Conservation (phyloP, 352 stramenopile species). For the Phytopythium oedochilum region DNA sequence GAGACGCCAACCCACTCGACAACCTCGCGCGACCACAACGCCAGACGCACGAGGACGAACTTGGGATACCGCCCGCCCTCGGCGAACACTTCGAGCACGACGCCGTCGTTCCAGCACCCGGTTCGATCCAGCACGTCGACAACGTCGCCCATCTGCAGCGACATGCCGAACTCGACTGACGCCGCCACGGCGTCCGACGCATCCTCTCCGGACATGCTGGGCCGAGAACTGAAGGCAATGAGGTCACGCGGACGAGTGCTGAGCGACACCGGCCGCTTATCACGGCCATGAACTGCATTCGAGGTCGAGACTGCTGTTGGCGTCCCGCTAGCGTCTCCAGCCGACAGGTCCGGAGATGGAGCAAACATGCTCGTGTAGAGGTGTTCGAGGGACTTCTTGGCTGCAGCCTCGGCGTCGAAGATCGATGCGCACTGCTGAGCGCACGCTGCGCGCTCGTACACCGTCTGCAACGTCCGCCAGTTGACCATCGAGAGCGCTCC, state of each 20-base stretch:
- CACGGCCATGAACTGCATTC: constrained; percentile 5
- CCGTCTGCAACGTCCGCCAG: constrained; percentile 54
- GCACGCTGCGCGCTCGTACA: constrained; percentile 52
- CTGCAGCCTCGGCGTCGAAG: constrained; percentile 36
- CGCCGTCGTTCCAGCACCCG: constrained; percentile 76
- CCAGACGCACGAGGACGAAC: constrained; percentile 63
- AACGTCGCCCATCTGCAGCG: constrained; percentile 49
- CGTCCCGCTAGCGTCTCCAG: not conserved
- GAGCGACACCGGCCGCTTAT: constrained; percentile 23
- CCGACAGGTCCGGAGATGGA: constrained; percentile 4
- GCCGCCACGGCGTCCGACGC: constrained; percentile 35
- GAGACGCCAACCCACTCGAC: constrained; percentile 68
- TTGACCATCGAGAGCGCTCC: constrained; percentile 64
- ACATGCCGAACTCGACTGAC: constrained; percentile 66
- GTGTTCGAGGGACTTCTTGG: constrained; percentile 42
- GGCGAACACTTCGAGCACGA: constrained; percentile 56
- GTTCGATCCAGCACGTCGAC: constrained; percentile 78
- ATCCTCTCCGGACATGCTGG: constrained; percentile 25
- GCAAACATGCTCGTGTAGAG: constrained; percentile 56
- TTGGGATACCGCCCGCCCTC: constrained; percentile 37
- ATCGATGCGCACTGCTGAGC: constrained; percentile 50
- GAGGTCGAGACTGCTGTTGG: not conserved
- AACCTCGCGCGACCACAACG: constrained; percentile 46
- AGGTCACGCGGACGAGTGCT: constrained; percentile 41
- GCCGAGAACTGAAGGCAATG: constrained; percentile 39